These are phyloP conservation scores for Gastrodia elata DNA, from an alignment of 106 monocot species.

Conservation along the genomic window DNA sequence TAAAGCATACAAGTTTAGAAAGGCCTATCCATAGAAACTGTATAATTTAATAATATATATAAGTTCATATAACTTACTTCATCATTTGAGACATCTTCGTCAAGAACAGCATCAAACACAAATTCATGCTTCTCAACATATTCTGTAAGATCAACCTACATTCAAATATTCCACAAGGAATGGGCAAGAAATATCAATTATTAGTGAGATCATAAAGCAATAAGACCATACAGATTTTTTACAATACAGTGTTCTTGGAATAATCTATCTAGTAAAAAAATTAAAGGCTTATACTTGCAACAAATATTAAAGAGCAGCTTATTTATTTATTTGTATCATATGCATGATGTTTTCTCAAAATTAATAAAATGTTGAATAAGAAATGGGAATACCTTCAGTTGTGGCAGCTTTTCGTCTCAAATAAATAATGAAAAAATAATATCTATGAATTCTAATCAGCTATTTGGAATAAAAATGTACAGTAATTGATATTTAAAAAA, in stretches of 20 bases:
- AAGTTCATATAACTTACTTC: constrained; percentile 7
- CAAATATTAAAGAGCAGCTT: neutral
- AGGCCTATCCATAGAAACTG: neutral
- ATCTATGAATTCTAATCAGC: neutral
- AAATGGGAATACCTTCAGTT: neutral
- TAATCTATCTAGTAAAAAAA: neutral
- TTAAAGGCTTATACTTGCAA: neutral
- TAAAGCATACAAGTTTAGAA: constrained; percentile 12
- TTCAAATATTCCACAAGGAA: neutral
- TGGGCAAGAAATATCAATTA: neutral
- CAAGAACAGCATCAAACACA: constrained; percentile 39
- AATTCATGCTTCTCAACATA: constrained; percentile 99
- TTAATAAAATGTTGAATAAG: neutral
- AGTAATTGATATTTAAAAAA: neutral
- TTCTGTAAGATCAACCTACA: constrained; percentile 89
- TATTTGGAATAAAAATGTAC: neutral
- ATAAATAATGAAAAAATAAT: neutral
- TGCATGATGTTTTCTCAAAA: neutral
- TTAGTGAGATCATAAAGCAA: neutral
- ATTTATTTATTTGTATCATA: neutral
- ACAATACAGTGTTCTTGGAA: neutral
- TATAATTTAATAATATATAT: neutral
- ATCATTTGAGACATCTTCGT: constrained; percentile 19
- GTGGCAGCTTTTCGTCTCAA: neutral
- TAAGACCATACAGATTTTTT: neutral